Evolutionary conservation across 257 asterid species (phyloP), one percentile per base, ranked within the genome.

Genomic region (Plantago elongata): DNA sequence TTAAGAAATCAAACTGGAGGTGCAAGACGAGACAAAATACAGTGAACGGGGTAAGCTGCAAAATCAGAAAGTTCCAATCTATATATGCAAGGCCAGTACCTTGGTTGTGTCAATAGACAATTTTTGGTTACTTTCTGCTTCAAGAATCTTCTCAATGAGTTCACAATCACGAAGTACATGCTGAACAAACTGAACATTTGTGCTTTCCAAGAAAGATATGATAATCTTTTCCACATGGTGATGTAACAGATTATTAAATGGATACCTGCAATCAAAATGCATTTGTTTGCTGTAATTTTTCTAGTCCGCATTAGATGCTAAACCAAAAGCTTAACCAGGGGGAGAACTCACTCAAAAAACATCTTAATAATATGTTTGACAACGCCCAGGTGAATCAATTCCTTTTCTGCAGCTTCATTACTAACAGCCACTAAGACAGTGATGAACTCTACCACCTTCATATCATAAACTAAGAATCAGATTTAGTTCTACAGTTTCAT

Each of bases 361-460:
- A 90, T 71, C 44, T 85, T 87, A 15, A 88, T 51, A 64, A 88
- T 79, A 27, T 72, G 72, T 63, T 82, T 80, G 51, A 90, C 77
- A 69, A 94, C 91, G 49, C 91, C 95, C 66, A 85, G 81, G 14
- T 60, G 67, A 65, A 85, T 85, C 77, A 90, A 74, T 80, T 90
- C 95, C 76, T 84, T 82, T 69, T 88, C 98, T 69, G 93, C 96
- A 71, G 80, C 85, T 71, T 85, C 91, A 72, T 73, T 85, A 62
- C 88, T 69, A 69, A 82, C 89, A 64, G 81, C 77, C 72, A 85
- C 86, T 72, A 90, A 74, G 76, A 88, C 96, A 51, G 96, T 81
- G 74, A 90, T 86, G 79, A 90, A 85, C 85, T 90, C 98, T 72
- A 90, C 72, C 57, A 90, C 84, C 98, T 90, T 90, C 74, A 62